These are phyloP conservation scores for Ceriops tagal DNA, from an alignment of 345 rosid genomes.

Conservation along the genomic window DNA sequence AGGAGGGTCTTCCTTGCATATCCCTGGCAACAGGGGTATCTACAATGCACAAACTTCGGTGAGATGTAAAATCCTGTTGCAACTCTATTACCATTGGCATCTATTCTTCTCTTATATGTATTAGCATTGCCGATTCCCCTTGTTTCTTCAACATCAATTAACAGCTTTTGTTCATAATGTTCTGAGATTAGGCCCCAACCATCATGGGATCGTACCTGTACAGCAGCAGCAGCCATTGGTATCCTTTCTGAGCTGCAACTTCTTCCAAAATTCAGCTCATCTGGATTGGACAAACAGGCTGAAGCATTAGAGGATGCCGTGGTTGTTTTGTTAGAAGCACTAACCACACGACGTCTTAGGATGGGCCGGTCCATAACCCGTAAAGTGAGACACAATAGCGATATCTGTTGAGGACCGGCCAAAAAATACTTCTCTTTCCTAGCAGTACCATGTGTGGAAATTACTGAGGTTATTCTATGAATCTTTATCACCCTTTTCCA, in stretches of 20 bases:
- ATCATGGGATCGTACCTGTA: constrained; percentile 94
- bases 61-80: constrained; percentile 15
- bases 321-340: constrained; percentile 58
- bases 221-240: constrained; percentile 85
- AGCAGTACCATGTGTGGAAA: background rate
- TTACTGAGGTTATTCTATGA: constrained; percentile 10
- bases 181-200: constrained; percentile 77
- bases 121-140: background rate
- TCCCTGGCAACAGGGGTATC: constrained; percentile 75
- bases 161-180: background rate
- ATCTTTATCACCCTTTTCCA: background rate
- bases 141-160: background rate
- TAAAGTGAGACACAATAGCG: constrained; percentile 43
- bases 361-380: constrained; percentile 95
- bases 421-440: background rate
- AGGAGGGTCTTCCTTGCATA: constrained; percentile 67
- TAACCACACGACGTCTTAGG: constrained; percentile 71
- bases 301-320: constrained; percentile 69
- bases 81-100: background rate
- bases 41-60: constrained; percentile 95
- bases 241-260: constrained; percentile 68
- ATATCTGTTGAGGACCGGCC: constrained; percentile 38
- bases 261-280: constrained; percentile 49
- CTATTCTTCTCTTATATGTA: background rate
- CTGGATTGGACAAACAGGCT: constrained; percentile 52